These are phyloP conservation scores for Colletotrichum sp. DNA, from an alignment of 2,329 filamentous ascomycete species.

Conservation along the genomic window DNA sequence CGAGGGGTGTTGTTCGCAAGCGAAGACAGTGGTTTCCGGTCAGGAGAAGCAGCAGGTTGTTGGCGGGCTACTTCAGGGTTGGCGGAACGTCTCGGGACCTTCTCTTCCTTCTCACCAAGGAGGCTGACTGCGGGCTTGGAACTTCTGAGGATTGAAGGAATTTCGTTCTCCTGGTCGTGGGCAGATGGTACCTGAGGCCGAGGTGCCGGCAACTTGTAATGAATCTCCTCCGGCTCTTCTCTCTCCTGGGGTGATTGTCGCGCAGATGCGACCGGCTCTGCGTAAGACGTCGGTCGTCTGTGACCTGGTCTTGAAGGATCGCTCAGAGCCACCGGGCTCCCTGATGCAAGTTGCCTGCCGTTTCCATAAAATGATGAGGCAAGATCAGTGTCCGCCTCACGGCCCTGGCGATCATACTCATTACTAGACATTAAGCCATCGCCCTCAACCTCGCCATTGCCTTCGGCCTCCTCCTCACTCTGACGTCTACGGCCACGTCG, in stretches of 20 bases:
- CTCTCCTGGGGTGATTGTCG: conserved; percentile 35
- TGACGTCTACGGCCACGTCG: conserved; percentile 73
- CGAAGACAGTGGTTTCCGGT: conserved; percentile 59
- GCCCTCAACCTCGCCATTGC: conserved; percentile 46
- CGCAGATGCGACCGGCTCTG: conserved; percentile 38
- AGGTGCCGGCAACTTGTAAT: conserved; percentile 61
- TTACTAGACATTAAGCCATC: conserved; percentile 44
- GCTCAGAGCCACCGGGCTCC: conserved; percentile 61
- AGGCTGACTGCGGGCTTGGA: conserved; percentile 60
- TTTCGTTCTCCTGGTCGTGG: conserved; percentile 86
- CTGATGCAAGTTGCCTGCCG: conserved; percentile 57
- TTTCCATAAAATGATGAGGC: conserved; percentile 50
- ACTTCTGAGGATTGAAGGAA: conserved; percentile 71
- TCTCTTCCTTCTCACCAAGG: conserved; percentile 61
- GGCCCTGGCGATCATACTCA: conserved; percentile 46
- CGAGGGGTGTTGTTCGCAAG: conserved; percentile 74
- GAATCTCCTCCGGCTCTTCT: conserved; percentile 45
- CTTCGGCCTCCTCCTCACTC: conserved; percentile 69
- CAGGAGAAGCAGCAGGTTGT: conserved; percentile 51
- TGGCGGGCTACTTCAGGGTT: conserved; percentile 47
- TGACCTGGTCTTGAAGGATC: conserved; percentile 47
- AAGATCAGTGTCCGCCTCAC: conserved; percentile 41
- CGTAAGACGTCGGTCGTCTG: conserved; percentile 42
- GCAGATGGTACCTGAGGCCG: conserved; percentile 64
- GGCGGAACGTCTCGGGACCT: conserved; percentile 55